Percentiles rank a stretch among this genome's conserved stretches.
These are phyloP conservation scores for Boletus eberwhitei DNA, from an alignment of 768 basidiomycete genomes.

Conservation along the genomic window DNA sequence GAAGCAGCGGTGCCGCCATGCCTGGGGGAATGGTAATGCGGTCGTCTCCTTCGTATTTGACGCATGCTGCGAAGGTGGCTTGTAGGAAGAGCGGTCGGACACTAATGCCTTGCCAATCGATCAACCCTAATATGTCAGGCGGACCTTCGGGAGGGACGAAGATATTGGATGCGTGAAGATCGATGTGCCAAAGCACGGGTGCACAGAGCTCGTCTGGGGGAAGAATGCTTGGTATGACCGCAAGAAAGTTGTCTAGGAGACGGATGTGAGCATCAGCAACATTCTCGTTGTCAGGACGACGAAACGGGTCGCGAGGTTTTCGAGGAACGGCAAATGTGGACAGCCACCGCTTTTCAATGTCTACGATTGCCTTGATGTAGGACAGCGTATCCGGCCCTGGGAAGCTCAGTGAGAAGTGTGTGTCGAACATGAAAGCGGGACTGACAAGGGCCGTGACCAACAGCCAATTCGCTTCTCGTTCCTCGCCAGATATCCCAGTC, in stretches of 20 bases:
- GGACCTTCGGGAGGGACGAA: conserved; percentile 4
- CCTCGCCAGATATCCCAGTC: conserved; percentile 27
- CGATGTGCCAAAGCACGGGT: conserved; percentile 15
- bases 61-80: conserved; percentile 3
- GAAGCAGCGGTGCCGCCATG: neutral
- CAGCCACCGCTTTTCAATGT: neutral
- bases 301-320: neutral
- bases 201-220: conserved; percentile 2
- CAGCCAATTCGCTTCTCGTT: conserved; percentile 22
- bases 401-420: neutral
- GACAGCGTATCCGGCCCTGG: conserved; percentile 1
- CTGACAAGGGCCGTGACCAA: conserved; percentile 35
- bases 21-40: conserved; percentile 1
- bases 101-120: conserved; percentile 15
- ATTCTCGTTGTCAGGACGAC: neutral
- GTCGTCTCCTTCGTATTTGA: conserved; percentile 5
- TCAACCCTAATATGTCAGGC: conserved; percentile 11
- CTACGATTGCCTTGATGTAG: neutral
- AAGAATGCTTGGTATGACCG: neutral
- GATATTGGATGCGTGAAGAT: conserved; percentile 13
- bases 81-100: conserved; percentile 15
- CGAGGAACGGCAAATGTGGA: conserved; percentile 1
- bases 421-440: neutral
- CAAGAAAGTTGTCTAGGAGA: conserved; percentile 12
- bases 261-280: conserved; percentile 4